Conservation (phyloP, 768 basidiomycete genomes). For the Hygrocybe coccinea region DNA sequence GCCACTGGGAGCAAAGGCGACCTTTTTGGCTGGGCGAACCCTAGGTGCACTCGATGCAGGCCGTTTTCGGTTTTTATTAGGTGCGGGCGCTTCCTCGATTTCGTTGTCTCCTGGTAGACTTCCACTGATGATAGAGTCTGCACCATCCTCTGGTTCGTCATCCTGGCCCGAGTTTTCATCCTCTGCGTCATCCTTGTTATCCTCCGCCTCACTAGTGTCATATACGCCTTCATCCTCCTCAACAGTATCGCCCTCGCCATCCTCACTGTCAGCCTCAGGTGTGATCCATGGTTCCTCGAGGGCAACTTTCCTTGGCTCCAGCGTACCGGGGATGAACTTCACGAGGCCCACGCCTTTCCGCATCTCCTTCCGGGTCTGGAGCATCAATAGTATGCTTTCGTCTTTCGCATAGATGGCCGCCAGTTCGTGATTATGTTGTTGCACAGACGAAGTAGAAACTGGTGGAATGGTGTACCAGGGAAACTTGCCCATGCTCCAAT, state of each 20-base stretch:
- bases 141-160: constrained; percentile 30
- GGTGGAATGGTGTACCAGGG: constrained; percentile 65
- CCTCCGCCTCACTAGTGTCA: constrained; percentile 17
- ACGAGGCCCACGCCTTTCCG: constrained; percentile 59
- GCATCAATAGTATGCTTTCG: constrained; percentile 42
- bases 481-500: constrained; percentile 77
- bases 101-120: constrained; percentile 35
- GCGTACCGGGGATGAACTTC: constrained; percentile 35
- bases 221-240: constrained; percentile 21
- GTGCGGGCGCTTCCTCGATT: constrained; percentile 1
- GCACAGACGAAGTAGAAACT: constrained; percentile 10
- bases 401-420: constrained; percentile 43
- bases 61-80: background rate
- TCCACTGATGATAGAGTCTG: constrained; percentile 37
- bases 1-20: no score
- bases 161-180: constrained; percentile 33
- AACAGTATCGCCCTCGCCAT: constrained; percentile 31
- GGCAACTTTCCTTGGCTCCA: constrained; percentile 37
- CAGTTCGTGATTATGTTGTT: constrained; percentile 7
- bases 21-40: no score
- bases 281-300: constrained; percentile 42
- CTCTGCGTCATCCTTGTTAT: constrained; percentile 33
- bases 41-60: background rate
- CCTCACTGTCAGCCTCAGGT: constrained; percentile 38
- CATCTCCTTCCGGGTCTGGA: constrained; percentile 61